Base-by-base conservation (phyloP, 2,329 filamentous ascomycete genomes). In the Xylariaceae sp. region DNA sequence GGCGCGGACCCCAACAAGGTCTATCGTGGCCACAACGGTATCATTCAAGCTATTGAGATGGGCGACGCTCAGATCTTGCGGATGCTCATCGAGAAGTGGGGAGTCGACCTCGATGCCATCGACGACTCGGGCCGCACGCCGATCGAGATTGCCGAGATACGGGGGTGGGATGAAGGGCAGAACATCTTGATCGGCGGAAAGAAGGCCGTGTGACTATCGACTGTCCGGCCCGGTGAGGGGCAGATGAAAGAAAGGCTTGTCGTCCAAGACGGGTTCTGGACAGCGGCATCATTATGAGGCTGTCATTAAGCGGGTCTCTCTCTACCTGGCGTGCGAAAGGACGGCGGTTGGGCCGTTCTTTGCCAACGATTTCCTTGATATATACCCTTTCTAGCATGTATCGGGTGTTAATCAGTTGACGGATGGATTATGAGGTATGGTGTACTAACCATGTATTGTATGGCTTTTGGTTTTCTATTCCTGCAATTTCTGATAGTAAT, bases 1-100 rank as follows among this genome's bases (percentile, higher is more conserved):
- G 83, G 83, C 8, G 83, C 80, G 1, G 80, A 86, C 55, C 80
- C 83, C 38, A 87, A 87, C 66, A 77, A 79, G 61, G 68, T 83
- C 49, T 85, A 85, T 63, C 75, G 81, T 0, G 80, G 79, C 5
- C 83, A 81, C 77, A 85, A 80, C 58, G 80, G 74, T 16, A 71
- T 84, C 44, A 78, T 85, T 65, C 80, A 85, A 61, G 79, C 80
- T 0, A 68, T 85, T 11, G 81, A 85, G 65, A 80, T 82, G 55
- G 80, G 81, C 14, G 79, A 85, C 49, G 60, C 70, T 2, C 60
- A 67, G 3, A 68, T 84, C 11, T 65, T 85, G 32, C 69, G 64
- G 37, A 61, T 83, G 17, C 62, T 85, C 4, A 67, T 72, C 11
- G 64, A 71, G 35, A 73, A 70, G 51, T 66, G 68, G 11, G 73